phyloP scores from a whole-genome alignment of 1,139 yeast species.

The Hansenula sp. region DNA sequence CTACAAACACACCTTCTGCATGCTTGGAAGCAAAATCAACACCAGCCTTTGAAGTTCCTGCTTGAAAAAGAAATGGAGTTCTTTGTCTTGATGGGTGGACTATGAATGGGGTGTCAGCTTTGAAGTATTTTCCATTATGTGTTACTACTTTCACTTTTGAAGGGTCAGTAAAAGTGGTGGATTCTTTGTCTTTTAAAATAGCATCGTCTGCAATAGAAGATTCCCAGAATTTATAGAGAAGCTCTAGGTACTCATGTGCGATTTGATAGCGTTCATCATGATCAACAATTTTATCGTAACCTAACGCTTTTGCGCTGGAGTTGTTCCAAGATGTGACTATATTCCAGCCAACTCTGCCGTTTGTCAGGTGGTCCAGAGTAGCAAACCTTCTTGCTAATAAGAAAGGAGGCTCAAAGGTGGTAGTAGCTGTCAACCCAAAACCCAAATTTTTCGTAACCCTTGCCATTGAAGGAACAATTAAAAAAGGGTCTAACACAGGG shows the following conservation, averaged over 20 bases:
- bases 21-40: slow-evolving; percentile 39
- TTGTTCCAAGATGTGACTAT: slow-evolving; percentile 39
- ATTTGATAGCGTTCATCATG: slow-evolving; percentile 37
- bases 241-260: slow-evolving; percentile 37
- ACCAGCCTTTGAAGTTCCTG: slow-evolving; percentile 42
- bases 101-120: slow-evolving; percentile 36
- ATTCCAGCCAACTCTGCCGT: slow-evolving; percentile 43
- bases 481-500: slow-evolving; percentile 38
- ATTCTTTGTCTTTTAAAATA: slow-evolving; percentile 26
- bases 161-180: slow-evolving; percentile 32
- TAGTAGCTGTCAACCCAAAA: slow-evolving; percentile 38
- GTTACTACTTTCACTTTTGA: slow-evolving; percentile 33
- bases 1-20: slow-evolving; percentile 39
- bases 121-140: slow-evolving; percentile 34
- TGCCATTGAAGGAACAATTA: slow-evolving; percentile 38
- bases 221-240: slow-evolving; percentile 34
- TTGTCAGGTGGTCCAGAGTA: slow-evolving; percentile 36
- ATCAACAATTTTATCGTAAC: slow-evolving; percentile 29
- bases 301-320: slow-evolving; percentile 35
- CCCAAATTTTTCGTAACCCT: slow-evolving; percentile 34
- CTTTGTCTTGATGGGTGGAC: slow-evolving; percentile 41
- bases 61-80: slow-evolving; percentile 40
- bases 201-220: slow-evolving; percentile 42
- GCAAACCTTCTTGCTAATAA: slow-evolving; percentile 37
- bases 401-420: slow-evolving; percentile 39